Base-by-base conservation (phyloP, 2,329 filamentous ascomycete genomes). In the Cytospora piceicola region DNA sequence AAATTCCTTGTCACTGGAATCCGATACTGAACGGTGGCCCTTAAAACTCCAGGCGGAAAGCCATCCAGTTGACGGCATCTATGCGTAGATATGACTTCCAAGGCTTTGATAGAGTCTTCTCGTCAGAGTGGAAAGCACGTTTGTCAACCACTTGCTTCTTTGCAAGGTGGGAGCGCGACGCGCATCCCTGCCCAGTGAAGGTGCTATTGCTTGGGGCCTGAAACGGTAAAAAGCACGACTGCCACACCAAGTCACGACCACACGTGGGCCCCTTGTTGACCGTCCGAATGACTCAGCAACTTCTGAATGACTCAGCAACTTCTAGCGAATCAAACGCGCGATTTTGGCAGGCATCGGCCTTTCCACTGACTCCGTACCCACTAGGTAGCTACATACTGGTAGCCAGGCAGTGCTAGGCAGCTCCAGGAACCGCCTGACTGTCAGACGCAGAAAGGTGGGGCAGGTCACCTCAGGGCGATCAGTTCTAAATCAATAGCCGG, bases 161-260 rank as follows among this genome's bases (percentile, higher is more conserved):
- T 6, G 24, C 39, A 42, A 42, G 59, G 24, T 54, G 14, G 36
- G 12, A 20, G 30, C 53, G 65, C 61, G 65, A 67, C 65, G 65
- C 65, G 65, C 30, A 67, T 54, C 65, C 65, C 61, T 67, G 65
- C 42, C 14, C 42, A 39, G 20, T 32, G 22, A 24, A 46, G 54
- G 24, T 29, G 36, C 36, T 29, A 27, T 56, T 27, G 7, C 42
- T 3, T 4, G 17, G 34, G 49, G 17, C 15, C 57, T n/a, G n/a
- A 24, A 29, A 20, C 27, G 39, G 61, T 36, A 20, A 49, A 49
- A 54, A 53, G 61, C 65, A 64, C 65, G 65, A 64, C 65, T 58
- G 42, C 30, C 24, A 58, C 65, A 63, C 65, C 65, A 57, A 56
- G 61, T 67, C 61, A 64, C 61, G 61, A 32, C 15, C 15, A 22